Evolutionary conservation across 108 stramenopile species (phyloP).

Genomic region (Schizochytrium sp.): DNA sequence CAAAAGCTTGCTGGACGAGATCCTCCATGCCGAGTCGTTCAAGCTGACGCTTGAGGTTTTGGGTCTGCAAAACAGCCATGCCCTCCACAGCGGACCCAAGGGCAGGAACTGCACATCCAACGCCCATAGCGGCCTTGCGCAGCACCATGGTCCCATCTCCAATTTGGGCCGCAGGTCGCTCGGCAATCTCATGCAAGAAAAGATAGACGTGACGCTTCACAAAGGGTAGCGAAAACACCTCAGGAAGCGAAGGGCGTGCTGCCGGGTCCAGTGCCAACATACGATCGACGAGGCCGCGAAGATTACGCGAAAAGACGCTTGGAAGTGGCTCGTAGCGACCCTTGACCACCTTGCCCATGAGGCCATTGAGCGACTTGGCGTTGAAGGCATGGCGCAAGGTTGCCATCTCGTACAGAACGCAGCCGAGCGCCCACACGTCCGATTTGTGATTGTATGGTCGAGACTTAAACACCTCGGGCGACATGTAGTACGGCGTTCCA

Average conservation of each 20-base stretch:
- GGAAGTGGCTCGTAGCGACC: slow-evolving; percentile 34
- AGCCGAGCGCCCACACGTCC: slow-evolving; percentile 53
- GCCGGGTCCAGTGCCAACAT: slow-evolving; percentile 30
- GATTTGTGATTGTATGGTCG: slow-evolving; percentile 46
- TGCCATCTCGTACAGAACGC: slow-evolving; percentile 49
- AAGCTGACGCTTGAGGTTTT: not conserved
- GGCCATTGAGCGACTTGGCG: slow-evolving; percentile 33
- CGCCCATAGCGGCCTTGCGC: not conserved
- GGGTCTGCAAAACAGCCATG: not conserved
- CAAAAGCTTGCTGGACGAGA: not conserved
- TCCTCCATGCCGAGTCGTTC: not conserved
- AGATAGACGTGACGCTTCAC: slow-evolving; percentile 29
- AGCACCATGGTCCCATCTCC: slow-evolving; percentile 37
- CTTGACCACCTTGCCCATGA: slow-evolving; percentile 35
- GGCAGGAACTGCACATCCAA: not conserved
- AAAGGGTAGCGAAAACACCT: slow-evolving; percentile 29
- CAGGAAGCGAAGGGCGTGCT: slow-evolving; percentile 28
- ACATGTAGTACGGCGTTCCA: slow-evolving; percentile 58
- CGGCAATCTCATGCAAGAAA: slow-evolving; percentile 30
- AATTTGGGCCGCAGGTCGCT: slow-evolving; percentile 1
- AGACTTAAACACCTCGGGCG: slow-evolving; percentile 50
- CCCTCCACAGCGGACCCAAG: not conserved
- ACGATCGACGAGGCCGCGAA: slow-evolving; percentile 19
- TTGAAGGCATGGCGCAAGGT: slow-evolving; percentile 51
- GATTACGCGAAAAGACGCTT: not conserved